Evolutionary conservation across 2,329 filamentous ascomycete genomes (phyloP).

Genomic region (Ophiosphaerella narmari): DNA sequence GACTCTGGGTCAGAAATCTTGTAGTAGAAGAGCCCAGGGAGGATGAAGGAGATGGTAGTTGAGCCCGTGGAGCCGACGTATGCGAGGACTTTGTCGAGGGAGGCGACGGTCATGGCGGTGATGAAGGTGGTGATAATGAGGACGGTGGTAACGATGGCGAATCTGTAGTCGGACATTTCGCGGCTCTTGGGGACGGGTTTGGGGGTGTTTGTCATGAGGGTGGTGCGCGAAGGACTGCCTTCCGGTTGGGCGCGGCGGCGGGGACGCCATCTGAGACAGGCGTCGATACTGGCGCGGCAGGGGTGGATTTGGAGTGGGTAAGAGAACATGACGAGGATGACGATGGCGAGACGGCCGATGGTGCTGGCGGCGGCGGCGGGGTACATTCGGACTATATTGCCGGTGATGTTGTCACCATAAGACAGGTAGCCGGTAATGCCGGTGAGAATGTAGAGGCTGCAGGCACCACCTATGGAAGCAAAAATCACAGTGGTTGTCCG

Average conservation of each 20-base stretch:
- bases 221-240: slow-evolving; percentile 48
- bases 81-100: slow-evolving; percentile 86
- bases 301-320: slow-evolving; percentile 95
- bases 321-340: slow-evolving; percentile 93
- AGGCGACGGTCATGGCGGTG: slow-evolving; percentile 87
- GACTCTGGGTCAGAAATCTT: slow-evolving; percentile 94
- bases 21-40: slow-evolving; percentile 96
- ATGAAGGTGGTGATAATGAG: slow-evolving; percentile 86
- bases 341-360: slow-evolving; percentile 92
- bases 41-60: slow-evolving; percentile 94
- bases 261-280: slow-evolving; percentile 91
- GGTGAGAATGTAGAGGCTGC: slow-evolving; percentile 83
- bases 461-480: slow-evolving; percentile 86
- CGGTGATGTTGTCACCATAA: slow-evolving; percentile 85
- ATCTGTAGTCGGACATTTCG: slow-evolving; percentile 82
- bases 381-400: slow-evolving; percentile 82
- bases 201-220: slow-evolving; percentile 49
- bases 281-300: slow-evolving; percentile 91
- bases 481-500: slow-evolving; percentile 79
- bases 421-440: slow-evolving; percentile 95
- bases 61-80: slow-evolving; percentile 95
- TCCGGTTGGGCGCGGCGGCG: slow-evolving; percentile 41
- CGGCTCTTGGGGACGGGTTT: slow-evolving; percentile 37
- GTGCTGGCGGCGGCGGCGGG: slow-evolving; percentile 79
- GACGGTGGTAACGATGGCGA: slow-evolving; percentile 83